These are phyloP conservation scores for Phytophthora megakarya DNA, from an alignment of 352 stramenopile species.

Conservation along the genomic window DNA sequence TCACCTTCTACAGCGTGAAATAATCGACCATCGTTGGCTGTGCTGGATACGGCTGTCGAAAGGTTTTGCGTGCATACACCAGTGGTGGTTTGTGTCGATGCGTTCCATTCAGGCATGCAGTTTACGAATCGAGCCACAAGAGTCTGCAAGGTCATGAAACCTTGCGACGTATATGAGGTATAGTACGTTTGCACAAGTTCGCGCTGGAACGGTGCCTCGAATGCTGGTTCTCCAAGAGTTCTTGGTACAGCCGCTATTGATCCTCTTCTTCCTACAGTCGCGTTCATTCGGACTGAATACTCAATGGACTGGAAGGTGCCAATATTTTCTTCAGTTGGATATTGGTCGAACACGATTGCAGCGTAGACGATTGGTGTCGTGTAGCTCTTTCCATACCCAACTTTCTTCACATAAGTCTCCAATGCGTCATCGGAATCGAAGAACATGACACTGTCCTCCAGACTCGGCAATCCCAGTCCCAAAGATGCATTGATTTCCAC, in stretches of 20 bases:
- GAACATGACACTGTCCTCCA: constrained; percentile 69
- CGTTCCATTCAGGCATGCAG: constrained; percentile 59
- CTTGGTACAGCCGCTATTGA: constrained; percentile 38
- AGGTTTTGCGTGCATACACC: constrained; percentile 48
- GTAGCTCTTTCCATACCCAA: constrained; percentile 53
- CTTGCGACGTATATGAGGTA: constrained; percentile 40
- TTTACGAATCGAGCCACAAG: constrained; percentile 60
- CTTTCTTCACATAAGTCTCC: constrained; percentile 46
- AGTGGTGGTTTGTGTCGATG: constrained; percentile 39
- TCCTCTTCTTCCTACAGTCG: constrained; percentile 37
- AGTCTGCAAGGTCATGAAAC: constrained; percentile 79
- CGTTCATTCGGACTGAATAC: constrained; percentile 71
- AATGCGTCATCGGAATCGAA: constrained; percentile 52
- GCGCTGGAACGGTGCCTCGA: constrained; percentile 53
- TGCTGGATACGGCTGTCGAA: constrained; percentile 35
- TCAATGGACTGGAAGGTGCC: constrained; percentile 55
- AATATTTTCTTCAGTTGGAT: constrained; percentile 45
- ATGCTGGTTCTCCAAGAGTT: constrained; percentile 52
- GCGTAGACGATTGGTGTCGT: constrained; percentile 55
- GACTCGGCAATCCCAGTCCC: constrained; percentile 45
- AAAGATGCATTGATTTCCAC: constrained; percentile 23
- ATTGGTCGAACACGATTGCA: constrained; percentile 65
- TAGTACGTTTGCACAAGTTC: constrained; percentile 48
- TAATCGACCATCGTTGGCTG: constrained; percentile 27
- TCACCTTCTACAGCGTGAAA: constrained; percentile 40